phyloP scores from a whole-genome alignment of 2,329 filamentous ascomycete genomes.

The Teratosphaeriaceae sp. region DNA sequence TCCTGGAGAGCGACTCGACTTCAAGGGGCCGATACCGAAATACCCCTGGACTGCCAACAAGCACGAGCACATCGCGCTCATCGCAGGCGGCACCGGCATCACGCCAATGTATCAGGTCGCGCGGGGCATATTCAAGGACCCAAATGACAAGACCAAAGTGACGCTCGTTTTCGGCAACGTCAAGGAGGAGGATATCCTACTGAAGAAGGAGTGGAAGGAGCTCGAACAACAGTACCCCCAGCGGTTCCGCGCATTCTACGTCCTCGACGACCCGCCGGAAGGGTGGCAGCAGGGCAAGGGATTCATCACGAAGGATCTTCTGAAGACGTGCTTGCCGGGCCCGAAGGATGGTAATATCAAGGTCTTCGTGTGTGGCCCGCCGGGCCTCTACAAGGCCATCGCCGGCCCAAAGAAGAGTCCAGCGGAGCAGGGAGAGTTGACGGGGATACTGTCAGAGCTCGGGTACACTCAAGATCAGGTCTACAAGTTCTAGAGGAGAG shows the following conservation, averaged over 20 bases:
- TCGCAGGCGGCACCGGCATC: constrained; percentile 95
- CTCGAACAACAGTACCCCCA: constrained; percentile 94
- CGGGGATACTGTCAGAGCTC: constrained; percentile 73
- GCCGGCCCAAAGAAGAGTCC: constrained; percentile 86
- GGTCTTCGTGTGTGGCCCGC: constrained; percentile 92
- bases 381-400: constrained; percentile 87
- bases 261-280: constrained; percentile 77
- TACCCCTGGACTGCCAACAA: constrained; percentile 88
- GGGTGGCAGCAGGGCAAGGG: constrained; percentile 72
- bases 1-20: constrained; percentile 73
- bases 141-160: constrained; percentile 94
- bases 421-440: constrained; percentile 87
- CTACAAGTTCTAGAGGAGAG: constrained; percentile 71
- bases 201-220: constrained; percentile 76
- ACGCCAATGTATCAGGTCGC: constrained; percentile 96
- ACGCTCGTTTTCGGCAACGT: constrained; percentile 93
- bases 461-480: constrained; percentile 86
- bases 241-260: constrained; percentile 92
- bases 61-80: constrained; percentile 76
- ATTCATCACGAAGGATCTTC: constrained; percentile 78
- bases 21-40: constrained; percentile 95
- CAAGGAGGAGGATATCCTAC: constrained; percentile 79
- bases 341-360: constrained; percentile 90
- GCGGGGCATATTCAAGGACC: constrained; percentile 91
- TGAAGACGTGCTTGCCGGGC: constrained; percentile 92